Evolutionary conservation across 805 yeast genomes (phyloP).

Genomic region (Ogataea salicorniae): DNA sequence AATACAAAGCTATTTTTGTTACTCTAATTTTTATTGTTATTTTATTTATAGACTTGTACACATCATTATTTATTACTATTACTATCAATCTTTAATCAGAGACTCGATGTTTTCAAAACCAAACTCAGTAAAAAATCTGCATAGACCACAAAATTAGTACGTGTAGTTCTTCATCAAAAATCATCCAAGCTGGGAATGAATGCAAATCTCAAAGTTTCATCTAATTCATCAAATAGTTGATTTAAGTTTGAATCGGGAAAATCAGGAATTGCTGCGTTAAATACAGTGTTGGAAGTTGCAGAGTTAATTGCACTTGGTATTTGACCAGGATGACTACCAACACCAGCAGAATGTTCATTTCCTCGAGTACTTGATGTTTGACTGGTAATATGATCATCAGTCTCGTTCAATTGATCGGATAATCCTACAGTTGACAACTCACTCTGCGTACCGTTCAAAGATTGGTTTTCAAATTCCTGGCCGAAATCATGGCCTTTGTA

Average conservation of each 20-base stretch:
- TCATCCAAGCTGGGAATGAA: no score
- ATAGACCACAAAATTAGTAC: no score
- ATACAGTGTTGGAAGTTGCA: background rate
- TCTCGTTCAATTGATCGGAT: background rate
- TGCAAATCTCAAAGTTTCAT: background rate
- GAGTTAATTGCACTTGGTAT: background rate
- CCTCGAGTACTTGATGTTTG: background rate
- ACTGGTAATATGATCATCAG: background rate
- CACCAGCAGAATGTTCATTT: background rate
- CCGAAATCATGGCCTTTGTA: no score
- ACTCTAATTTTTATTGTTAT: background rate
- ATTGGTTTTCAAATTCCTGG: no score
- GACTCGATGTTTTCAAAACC: no score
- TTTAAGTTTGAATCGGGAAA: background rate
- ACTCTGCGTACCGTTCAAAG: no score
- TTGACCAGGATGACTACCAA: background rate
- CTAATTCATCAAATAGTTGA: background rate
- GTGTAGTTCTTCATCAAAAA: no score
- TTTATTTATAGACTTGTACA: background rate
- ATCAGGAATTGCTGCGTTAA: background rate
- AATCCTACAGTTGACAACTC: no score
- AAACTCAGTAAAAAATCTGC: no score
- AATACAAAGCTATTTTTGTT: background rate
- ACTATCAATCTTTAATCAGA: no score
- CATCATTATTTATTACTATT: background rate